These are phyloP conservation scores for Gyrodon lividus DNA, from an alignment of 768 basidiomycete species.

Conservation along the genomic window DNA sequence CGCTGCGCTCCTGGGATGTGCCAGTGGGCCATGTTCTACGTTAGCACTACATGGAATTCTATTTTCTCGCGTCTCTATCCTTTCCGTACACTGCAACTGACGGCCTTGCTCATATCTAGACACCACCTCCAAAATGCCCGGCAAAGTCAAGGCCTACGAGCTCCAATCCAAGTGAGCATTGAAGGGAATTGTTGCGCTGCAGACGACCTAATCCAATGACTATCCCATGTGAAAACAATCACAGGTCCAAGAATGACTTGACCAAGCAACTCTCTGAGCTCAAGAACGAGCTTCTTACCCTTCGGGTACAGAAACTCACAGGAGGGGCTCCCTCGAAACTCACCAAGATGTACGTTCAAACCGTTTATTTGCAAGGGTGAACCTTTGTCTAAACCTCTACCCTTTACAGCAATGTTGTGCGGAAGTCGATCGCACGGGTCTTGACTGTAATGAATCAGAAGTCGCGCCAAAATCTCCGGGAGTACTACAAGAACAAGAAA, in stretches of 20 bases:
- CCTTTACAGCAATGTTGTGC: constrained; percentile 78
- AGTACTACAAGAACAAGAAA: constrained; percentile 98
- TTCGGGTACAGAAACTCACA: constrained; percentile 98
- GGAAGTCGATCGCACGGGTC: constrained; percentile 98
- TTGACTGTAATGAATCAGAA: constrained; percentile 99
- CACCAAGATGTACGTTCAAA: constrained; percentile 84
- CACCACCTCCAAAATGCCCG: constrained; percentile 62
- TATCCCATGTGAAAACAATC: constrained; percentile 4
- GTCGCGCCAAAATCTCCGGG: constrained; percentile 92
- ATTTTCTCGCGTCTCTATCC: constrained; percentile 1
- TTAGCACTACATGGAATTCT: background rate
- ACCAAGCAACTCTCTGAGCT: constrained; percentile 90
- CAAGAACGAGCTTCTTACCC: constrained; percentile 89
- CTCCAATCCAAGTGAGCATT: constrained; percentile 86
- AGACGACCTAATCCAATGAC: constrained; percentile 9
- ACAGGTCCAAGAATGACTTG: constrained; percentile 95
- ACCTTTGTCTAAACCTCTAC: background rate
- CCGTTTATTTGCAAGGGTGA: background rate
- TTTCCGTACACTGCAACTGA: background rate
- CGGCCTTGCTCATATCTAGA: constrained; percentile 17
- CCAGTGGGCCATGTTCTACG: background rate
- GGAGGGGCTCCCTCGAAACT: constrained; percentile 95
- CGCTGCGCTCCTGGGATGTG: background rate
- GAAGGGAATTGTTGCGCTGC: background rate
- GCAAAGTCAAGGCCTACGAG: constrained; percentile 95